These are phyloP conservation scores for Lodderomyces jiufengensis DNA, from an alignment of 1,139 yeast species.

Conservation along the genomic window DNA sequence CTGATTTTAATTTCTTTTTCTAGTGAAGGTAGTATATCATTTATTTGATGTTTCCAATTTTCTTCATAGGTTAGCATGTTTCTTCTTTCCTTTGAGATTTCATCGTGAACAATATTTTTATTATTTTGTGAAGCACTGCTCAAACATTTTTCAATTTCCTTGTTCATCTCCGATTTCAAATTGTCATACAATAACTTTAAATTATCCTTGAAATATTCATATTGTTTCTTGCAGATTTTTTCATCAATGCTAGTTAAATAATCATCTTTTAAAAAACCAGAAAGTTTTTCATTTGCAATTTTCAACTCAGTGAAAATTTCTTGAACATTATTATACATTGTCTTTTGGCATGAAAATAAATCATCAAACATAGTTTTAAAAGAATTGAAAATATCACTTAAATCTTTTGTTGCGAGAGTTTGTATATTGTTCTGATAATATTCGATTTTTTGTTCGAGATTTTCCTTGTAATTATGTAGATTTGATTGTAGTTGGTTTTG, in stretches of 20 bases:
- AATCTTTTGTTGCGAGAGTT: slow-evolving; percentile 7
- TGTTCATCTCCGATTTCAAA: slow-evolving; percentile 6
- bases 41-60: slow-evolving; percentile 8
- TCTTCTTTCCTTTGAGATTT: slow-evolving; percentile 7
- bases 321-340: slow-evolving; percentile 5
- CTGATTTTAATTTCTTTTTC: slow-evolving; percentile 4
- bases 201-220: slow-evolving; percentile 7
- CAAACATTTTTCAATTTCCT: slow-evolving; percentile 8
- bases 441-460: slow-evolving; percentile 5
- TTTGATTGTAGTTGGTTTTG: slow-evolving; percentile 7
- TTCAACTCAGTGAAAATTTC: slow-evolving; percentile 13
- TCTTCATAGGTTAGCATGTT: slow-evolving; percentile 6
- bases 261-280: slow-evolving; percentile 15
- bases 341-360: slow-evolving; percentile 7
- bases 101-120: slow-evolving; percentile 7
- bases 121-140: slow-evolving; percentile 7
- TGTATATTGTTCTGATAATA: slow-evolving; percentile 6
- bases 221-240: slow-evolving; percentile 8
- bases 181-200: slow-evolving; percentile 7
- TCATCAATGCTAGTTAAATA: slow-evolving; percentile 12
- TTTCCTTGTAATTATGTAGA: slow-evolving; percentile 5
- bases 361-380: slow-evolving; percentile 6
- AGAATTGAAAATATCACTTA: slow-evolving; percentile 5
- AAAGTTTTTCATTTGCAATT: slow-evolving; percentile 15
- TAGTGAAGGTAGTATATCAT: slow-evolving; percentile 4